Conservation (phyloP, 768 basidiomycete genomes). For the Fibroporia radiculosa region DNA sequence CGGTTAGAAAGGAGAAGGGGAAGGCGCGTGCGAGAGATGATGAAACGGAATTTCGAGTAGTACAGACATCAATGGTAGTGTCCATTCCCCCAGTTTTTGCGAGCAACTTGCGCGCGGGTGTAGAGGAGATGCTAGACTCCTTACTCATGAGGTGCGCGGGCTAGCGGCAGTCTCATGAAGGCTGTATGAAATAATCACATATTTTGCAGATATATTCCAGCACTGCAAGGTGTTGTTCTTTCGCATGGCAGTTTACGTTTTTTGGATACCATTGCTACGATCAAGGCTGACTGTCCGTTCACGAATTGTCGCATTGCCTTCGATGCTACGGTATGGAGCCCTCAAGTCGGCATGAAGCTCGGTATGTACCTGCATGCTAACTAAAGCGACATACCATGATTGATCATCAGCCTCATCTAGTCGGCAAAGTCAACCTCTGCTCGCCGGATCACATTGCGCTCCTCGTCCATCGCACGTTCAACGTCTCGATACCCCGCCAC, state of each 20-base stretch:
- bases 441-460: conserved; percentile 91
- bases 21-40: conserved; percentile 14
- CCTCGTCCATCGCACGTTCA: conserved; percentile 87
- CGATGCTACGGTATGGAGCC: conserved; percentile 86
- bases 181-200: no score
- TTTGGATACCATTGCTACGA: conserved; percentile 49
- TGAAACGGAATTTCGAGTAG: conserved; percentile 46
- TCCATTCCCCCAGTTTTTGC: conserved; percentile 81
- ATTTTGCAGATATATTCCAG: conserved; percentile 86
- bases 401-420: conserved; percentile 30
- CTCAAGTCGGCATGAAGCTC: conserved; percentile 72
- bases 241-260: conserved; percentile 78
- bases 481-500: conserved; percentile 87
- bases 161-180: no score
- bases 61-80: conserved; percentile 60
- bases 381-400: background rate
- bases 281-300: conserved; percentile 83
- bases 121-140: conserved; percentile 85
- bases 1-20: conserved; percentile 18
- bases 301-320: conserved; percentile 68
- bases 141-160: conserved; percentile 84
- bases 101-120: conserved; percentile 61
- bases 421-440: conserved; percentile 79
- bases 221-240: conserved; percentile 81
- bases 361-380: conserved; percentile 34